Evolutionary conservation across 1,284 basidiomycete species (phyloP), one percentile per base, ranked within the genome.

Genomic region (Puccinia coronata): DNA sequence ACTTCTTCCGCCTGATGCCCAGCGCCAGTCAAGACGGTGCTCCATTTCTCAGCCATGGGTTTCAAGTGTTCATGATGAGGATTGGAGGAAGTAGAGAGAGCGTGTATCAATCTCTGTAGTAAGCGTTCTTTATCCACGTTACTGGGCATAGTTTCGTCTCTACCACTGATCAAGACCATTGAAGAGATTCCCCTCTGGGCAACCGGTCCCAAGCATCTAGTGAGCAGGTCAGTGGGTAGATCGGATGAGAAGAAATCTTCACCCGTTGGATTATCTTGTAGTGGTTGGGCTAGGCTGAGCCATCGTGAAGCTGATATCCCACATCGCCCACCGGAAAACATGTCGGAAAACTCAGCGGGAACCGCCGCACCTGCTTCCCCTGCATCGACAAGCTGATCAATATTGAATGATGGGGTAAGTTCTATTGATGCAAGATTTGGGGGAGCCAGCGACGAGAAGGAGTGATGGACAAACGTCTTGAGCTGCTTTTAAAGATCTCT

Each of bases 201-300:
- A 11, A 74, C 51, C 2, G 51, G 51, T 55, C 9, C 41, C 20
- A 71, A 61, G 43, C 43, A 11, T 18, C 20, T 43, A 23, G 8
- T 34, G 18, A 71, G 28, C 39, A 55, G 49, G 14, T 49, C 28
- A 20, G 34, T 55, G 41, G 77, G 53, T 2, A 79, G 34, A 34
- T 79, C 77, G 20, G 77, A 79, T 14, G 77, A 79, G 47, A 79
- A 79, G 77, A 70, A 79, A 59, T 79, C 77, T 79, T 79, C 77
- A 18, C 77, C 67, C 9, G 20, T 28, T n/a, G 49, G 41, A 47
- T 79, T 9, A 47, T 70, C 67, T 61, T 31, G 16, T 34, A 79
- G 34, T 55, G 63, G 41, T 28, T n/a, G n/a, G 47, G 77, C 63
- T 16, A 79, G n/a, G 28, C 65, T 70, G 20, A 70, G 39, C 77